Evolutionary conservation across 768 basidiomycete species (phyloP), one percentile per base, ranked within the genome.

Genomic region (Gelatoporia subvermispora): DNA sequence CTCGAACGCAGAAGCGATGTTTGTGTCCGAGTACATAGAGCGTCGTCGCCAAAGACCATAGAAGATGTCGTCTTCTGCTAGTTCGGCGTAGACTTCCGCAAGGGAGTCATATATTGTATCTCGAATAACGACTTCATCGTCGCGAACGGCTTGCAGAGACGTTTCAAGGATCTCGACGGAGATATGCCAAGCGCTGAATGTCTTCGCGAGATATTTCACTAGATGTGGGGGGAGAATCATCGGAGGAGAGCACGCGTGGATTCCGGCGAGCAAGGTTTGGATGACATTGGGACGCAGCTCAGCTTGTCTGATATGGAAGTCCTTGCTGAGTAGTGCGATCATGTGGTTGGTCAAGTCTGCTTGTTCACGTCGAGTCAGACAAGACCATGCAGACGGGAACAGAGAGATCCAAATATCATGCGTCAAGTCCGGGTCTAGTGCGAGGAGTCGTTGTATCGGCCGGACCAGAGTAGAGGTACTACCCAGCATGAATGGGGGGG

Each of bases 61-160:
- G 65, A 97, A 96, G 68, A 96, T 78, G 64, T 99, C 96, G 53
- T 97, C 95, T 69, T 99, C 96, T 2, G 83, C 84, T 38, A 99
- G 69, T 62, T 99, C 96, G 1, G 95, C 92, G 57, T 97, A 99
- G 5, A 97, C 75, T 61, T 98, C 96, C 15, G 92, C 88, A 24
- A 99, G 74, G 1, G 96, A 90, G 63, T 96, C 94, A 48, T 82
- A 83, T 39, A 92, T 83, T 39, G 82, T 85, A 43, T 97, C 93
- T 13, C 85, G 83, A 15, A 93, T 72, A 25, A 77, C 75, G 24
- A 79, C 73, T 52, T 96, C 91, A 48, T 93, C 88, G 38, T 93
- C 89, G 42, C 85, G 82, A 23, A 84, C 74, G 43, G 81, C 70
- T 34, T 93, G 89, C 51, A 93, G 71, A n/a, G 89, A 85, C 23